A percentile compares a stretch with the other conserved stretches of the same genome.
These are phyloP conservation scores for Nothopassalora personata DNA, from an alignment of 2,329 filamentous ascomycete species.

Conservation along the genomic window DNA sequence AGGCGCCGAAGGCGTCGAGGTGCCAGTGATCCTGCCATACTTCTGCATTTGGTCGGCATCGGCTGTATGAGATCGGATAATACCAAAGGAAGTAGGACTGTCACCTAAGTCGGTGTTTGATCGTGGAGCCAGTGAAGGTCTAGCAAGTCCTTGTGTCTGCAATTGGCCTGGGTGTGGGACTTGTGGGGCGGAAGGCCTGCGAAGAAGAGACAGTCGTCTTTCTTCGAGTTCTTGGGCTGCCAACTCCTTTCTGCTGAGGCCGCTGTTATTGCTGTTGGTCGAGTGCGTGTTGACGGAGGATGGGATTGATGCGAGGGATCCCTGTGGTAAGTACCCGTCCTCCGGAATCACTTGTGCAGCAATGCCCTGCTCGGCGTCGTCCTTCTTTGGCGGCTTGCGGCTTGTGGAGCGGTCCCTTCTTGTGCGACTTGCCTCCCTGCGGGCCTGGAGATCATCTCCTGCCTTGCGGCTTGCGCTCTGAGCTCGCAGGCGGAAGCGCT, in stretches of 20 bases:
- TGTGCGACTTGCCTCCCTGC: conserved; percentile 25
- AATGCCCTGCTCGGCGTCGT: neutral
- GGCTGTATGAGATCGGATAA: conserved; percentile 59
- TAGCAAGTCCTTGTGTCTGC: conserved; percentile 22
- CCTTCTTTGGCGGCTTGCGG: conserved; percentile 11
- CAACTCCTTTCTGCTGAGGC: conserved; percentile 39
- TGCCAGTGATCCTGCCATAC: conserved; percentile 30
- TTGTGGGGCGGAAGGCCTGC: conserved; percentile 70
- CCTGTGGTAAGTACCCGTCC: neutral
- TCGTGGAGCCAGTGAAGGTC: conserved; percentile 36
- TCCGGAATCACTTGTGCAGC: neutral
- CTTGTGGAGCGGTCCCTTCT: conserved; percentile 23
- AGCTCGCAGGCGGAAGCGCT: conserved; percentile 45
- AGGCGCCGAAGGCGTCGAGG: conserved; percentile 48
- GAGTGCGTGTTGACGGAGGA: conserved; percentile 19
- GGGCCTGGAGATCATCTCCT: conserved; percentile 31
- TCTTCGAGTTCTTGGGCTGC: conserved; percentile 80
- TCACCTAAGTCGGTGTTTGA: conserved; percentile 41
- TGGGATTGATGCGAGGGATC: conserved; percentile 5
- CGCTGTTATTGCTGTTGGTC: conserved; percentile 1
- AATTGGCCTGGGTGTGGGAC: conserved; percentile 68
- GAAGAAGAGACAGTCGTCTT: conserved; percentile 74
- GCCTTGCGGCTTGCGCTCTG: conserved; percentile 46
- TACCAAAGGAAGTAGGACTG: conserved; percentile 36
- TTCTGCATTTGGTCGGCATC: conserved; percentile 49